Evolutionary conservation across 1,284 basidiomycete species (phyloP).

Genomic region (Ceratobasidium sp.): DNA sequence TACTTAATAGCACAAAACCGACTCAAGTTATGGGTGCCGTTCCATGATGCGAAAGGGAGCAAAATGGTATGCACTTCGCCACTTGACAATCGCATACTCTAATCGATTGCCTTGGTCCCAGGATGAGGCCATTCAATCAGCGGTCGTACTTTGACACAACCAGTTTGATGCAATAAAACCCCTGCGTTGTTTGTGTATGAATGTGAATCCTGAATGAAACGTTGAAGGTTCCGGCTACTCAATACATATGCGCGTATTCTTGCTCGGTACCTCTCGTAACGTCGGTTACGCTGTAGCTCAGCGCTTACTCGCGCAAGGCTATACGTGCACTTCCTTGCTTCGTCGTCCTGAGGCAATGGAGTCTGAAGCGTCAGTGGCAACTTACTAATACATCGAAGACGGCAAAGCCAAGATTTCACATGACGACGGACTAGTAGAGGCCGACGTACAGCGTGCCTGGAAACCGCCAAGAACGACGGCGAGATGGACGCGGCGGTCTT

Average conservation of each 20-base stretch:
- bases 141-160: too few species aligned
- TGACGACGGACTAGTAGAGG: constrained; percentile 60
- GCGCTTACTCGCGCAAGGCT: constrained; percentile 58
- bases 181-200: too few species aligned
- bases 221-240: too few species aligned
- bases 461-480: constrained; percentile 49
- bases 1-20: too few species aligned
- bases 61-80: too few species aligned
- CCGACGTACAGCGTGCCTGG: constrained; percentile 59
- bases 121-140: too few species aligned
- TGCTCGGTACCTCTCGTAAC: constrained; percentile 48
- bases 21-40: too few species aligned
- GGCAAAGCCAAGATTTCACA: constrained; percentile 58
- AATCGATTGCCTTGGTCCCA: too few species aligned
- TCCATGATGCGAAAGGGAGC: too few species aligned
- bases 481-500: constrained; percentile 58
- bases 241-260: constrained; percentile 41
- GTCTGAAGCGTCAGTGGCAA: constrained; percentile 55
- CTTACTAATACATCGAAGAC: constrained; percentile 53
- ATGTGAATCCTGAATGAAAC: too few species aligned
- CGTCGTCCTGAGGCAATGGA: constrained; percentile 58
- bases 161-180: too few species aligned
- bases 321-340: constrained; percentile 61
- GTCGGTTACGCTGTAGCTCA: constrained; percentile 64
- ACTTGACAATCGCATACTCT: too few species aligned